These are phyloP conservation scores for Beauveria varroae DNA, from an alignment of 2,329 filamentous ascomycete genomes.

Conservation along the genomic window DNA sequence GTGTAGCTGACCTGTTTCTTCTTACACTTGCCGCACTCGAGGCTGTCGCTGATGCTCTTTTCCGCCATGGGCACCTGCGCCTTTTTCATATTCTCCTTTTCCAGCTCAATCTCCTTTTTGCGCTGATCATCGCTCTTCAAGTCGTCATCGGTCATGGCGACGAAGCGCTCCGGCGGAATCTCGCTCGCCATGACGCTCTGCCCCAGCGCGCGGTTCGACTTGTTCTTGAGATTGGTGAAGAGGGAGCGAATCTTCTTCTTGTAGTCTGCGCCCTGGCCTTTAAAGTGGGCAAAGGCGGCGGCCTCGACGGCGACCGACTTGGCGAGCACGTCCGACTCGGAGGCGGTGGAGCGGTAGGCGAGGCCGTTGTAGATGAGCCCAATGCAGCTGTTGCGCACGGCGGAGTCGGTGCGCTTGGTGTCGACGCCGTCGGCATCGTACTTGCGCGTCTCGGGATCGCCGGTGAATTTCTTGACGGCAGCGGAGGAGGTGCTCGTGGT, in stretches of 20 bases:
- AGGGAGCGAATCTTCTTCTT: constrained; percentile 84
- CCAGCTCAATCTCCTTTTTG: constrained; percentile 65
- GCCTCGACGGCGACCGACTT: constrained; percentile 75
- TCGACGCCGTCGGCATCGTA: constrained; percentile 77
- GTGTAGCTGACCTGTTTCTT: constrained; percentile 93
- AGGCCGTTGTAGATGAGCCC: constrained; percentile 92
- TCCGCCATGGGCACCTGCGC: constrained; percentile 90
- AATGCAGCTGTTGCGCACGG: constrained; percentile 74
- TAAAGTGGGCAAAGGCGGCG: constrained; percentile 63
- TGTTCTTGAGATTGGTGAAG: constrained; percentile 92
- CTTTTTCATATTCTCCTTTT: constrained; percentile 93
- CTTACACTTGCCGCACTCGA: constrained; percentile 87
- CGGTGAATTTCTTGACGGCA: constrained; percentile 43
- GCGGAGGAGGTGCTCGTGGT: background rate
- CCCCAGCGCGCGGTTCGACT: constrained; percentile 72
- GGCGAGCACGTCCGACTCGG: constrained; percentile 63
- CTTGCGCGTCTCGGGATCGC: constrained; percentile 70
- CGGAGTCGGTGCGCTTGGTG: constrained; percentile 64
- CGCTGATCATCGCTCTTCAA: constrained; percentile 81
- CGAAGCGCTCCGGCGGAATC: constrained; percentile 66
- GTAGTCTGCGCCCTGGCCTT: constrained; percentile 68
- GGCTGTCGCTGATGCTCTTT: constrained; percentile 79
- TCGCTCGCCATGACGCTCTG: constrained; percentile 67
- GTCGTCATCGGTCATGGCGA: constrained; percentile 82
- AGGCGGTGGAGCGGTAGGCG: constrained; percentile 60